Percentiles rank a stretch among this genome's conserved stretches.
Evolutionary conservation across 129 eudicot species (phyloP).

Genomic region (Tagetes patula): DNA sequence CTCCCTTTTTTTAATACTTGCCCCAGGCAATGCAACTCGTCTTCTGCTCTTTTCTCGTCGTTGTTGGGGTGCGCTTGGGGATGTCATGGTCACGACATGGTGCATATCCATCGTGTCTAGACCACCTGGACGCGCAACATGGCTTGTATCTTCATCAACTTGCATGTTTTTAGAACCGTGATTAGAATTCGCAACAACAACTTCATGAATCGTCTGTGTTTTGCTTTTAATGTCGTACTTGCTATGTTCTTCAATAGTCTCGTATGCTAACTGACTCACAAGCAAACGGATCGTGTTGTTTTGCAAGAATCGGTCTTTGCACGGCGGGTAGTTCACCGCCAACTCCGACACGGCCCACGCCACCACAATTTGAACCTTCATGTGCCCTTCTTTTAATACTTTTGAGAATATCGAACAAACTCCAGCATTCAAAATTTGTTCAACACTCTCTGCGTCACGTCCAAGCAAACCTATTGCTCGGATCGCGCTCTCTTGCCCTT

Average conservation of each 20-base stretch:
- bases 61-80: slow-evolving; percentile 24
- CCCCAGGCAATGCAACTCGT: slow-evolving; percentile 46
- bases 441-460: slow-evolving; percentile 52
- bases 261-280: slow-evolving; percentile 63
- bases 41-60: slow-evolving; percentile 30
- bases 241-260: slow-evolving; percentile 68
- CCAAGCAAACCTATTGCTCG: slow-evolving; percentile 64
- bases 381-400: slow-evolving; percentile 55
- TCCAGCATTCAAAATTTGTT: slow-evolving; percentile 49
- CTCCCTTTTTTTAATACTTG: slow-evolving; percentile 63
- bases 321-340: slow-evolving; percentile 42
- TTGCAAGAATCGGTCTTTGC: slow-evolving; percentile 60
- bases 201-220: slow-evolving; percentile 41
- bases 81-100: slow-evolving; percentile 30
- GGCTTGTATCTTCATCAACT: slow-evolving; percentile 22
- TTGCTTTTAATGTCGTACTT: slow-evolving; percentile 45
- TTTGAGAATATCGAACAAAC: slow-evolving; percentile 55
- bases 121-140: slow-evolving; percentile 38
- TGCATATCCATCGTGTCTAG: slow-evolving; percentile 29
- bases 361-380: slow-evolving; percentile 61
- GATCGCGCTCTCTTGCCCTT: slow-evolving; percentile 67
- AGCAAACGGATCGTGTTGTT: slow-evolving; percentile 53
- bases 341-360: slow-evolving; percentile 74
- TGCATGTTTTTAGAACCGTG: neutral
- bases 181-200: slow-evolving; percentile 37